phyloP scores from a whole-genome alignment of 2,329 filamentous ascomycete genomes.

The Sporothrix variecibatus region DNA sequence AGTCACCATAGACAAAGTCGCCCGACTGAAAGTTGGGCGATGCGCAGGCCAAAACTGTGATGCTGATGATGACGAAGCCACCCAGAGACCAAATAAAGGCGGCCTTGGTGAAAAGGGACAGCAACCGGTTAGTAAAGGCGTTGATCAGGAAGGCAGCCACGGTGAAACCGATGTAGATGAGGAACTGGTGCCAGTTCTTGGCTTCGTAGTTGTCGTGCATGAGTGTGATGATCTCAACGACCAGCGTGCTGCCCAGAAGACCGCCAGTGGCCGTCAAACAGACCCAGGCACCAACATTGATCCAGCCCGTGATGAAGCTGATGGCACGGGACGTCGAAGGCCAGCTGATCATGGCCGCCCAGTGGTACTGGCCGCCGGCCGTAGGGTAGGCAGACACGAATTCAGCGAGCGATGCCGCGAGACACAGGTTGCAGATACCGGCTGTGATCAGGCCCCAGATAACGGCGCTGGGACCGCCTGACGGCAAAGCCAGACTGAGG shows the following conservation, averaged over 20 bases:
- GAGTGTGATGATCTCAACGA: slow-evolving; percentile 65
- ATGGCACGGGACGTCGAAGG: slow-evolving; percentile 61
- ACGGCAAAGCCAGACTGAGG: slow-evolving; percentile 58
- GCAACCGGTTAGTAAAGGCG: slow-evolving; percentile 60
- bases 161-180: slow-evolving; percentile 69
- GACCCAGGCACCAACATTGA: slow-evolving; percentile 72
- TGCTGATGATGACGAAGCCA: slow-evolving; percentile 70
- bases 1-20: slow-evolving; percentile 65
- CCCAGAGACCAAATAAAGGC: slow-evolving; percentile 71
- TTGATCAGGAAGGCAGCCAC: slow-evolving; percentile 64
- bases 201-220: slow-evolving; percentile 59
- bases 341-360: slow-evolving; percentile 67
- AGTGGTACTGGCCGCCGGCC: slow-evolving; percentile 68
- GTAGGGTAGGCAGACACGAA: slow-evolving; percentile 66
- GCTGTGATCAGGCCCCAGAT: slow-evolving; percentile 70
- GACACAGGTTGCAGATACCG: slow-evolving; percentile 68
- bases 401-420: slow-evolving; percentile 69
- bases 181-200: slow-evolving; percentile 70
- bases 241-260: slow-evolving; percentile 66
- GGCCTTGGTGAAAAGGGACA: slow-evolving; percentile 67
- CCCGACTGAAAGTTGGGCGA: slow-evolving; percentile 66
- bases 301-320: slow-evolving; percentile 73
- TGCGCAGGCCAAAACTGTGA: slow-evolving; percentile 67
- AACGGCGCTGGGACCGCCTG: slow-evolving; percentile 67
- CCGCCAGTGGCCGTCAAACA: slow-evolving; percentile 68